Evolutionary conservation across 441 rosid species (phyloP).

Genomic region (Corymbia calophylla): DNA sequence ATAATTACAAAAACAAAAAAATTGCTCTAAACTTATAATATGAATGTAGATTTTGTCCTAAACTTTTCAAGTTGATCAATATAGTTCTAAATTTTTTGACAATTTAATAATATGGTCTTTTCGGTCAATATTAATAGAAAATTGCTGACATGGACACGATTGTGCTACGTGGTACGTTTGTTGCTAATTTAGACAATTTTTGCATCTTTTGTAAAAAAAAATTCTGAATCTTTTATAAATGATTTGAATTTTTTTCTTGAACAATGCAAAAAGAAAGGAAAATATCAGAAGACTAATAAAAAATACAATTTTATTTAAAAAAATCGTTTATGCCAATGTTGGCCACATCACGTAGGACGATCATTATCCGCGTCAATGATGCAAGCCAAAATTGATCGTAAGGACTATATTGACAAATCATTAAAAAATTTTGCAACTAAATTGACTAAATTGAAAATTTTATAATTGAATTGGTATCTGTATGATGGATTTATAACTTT

Average conservation of each 20-base stretch:
- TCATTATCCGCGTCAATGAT: rapidly evolving
- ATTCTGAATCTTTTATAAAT: no score
- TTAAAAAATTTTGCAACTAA: neutral
- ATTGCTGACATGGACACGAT: no score
- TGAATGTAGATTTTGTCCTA: neutral
- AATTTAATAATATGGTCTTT: no score
- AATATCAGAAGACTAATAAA: neutral
- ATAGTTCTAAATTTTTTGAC: neutral
- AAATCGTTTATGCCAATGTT: rapidly evolving
- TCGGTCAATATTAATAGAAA: no score
- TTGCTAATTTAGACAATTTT: no score
- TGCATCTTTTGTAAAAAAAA: no score
- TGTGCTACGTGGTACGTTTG: no score
- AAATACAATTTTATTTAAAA: neutral
- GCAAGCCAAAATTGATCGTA: rapidly evolving
- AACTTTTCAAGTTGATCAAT: neutral
- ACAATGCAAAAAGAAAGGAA: neutral
- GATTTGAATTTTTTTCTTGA: no score
- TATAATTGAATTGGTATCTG: neutral
- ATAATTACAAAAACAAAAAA: neutral
- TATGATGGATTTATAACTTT: neutral
- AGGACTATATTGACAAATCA: neutral
- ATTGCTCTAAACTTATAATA: neutral
- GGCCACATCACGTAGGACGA: rapidly evolving
- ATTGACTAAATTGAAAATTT: neutral